phyloP scores from a whole-genome alignment of 805 yeast genomes.

The Yamadazyma insecticola region DNA sequence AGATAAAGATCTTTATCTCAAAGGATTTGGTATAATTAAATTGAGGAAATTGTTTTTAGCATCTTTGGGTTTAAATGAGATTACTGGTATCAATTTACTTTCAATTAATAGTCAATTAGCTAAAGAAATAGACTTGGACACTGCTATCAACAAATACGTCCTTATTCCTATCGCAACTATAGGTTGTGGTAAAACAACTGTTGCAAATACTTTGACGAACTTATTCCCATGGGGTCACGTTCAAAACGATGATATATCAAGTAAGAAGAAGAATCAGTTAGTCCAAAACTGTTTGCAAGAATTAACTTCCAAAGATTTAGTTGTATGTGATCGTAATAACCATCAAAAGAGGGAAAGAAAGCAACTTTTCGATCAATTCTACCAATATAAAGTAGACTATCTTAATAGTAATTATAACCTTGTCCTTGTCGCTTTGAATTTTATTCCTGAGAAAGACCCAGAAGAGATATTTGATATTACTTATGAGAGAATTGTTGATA shows the following conservation, averaged over 20 bases:
- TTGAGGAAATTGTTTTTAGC: conserved; percentile 63
- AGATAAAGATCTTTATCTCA: conserved; percentile 40
- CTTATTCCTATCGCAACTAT: conserved; percentile 83
- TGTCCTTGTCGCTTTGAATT: conserved; percentile 65
- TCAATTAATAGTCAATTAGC: conserved; percentile 38
- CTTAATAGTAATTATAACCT: conserved; percentile 36
- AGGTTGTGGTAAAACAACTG: conserved; percentile 94
- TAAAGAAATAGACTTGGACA: conserved; percentile 13
- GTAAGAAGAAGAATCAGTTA: conserved; percentile 44
- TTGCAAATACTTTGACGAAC: conserved; percentile 52
- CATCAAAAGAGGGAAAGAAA: conserved; percentile 66
- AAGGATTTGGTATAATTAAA: conserved; percentile 69
- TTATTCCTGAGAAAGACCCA: conserved; percentile 31
- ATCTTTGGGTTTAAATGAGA: conserved; percentile 21
- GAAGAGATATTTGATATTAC: conserved; percentile 49
- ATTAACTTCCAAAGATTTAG: conserved; percentile 38
- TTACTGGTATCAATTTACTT: conserved; percentile 57
- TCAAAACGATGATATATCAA: conserved; percentile 73
- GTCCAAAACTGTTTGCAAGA: conserved; percentile 41
- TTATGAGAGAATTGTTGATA: conserved; percentile 47
- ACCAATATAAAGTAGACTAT: conserved; percentile 37
- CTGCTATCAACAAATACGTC: conserved; percentile 44
- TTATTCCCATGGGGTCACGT: conserved; percentile 64
- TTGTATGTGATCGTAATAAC: conserved; percentile 80
- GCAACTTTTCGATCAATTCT: conserved; percentile 55